Base-by-base conservation (phyloP, 2,329 filamentous ascomycete genomes). In the Tricladium varicosporioides region DNA sequence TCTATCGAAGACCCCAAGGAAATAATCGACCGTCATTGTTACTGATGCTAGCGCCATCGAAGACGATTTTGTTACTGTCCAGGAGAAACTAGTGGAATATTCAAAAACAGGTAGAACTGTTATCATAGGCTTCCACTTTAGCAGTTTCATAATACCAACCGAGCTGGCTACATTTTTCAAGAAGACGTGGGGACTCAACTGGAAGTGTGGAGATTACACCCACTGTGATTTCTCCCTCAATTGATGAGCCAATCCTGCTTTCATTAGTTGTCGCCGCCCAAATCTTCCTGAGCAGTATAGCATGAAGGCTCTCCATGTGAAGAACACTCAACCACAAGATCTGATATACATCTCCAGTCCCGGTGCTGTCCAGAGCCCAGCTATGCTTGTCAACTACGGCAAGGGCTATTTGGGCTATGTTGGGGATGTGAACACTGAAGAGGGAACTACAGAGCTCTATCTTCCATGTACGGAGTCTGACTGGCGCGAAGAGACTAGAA, bases 381-480 rank as follows among this genome's bases (percentile, higher is more conserved):
- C 48, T 42, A n/a, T 51, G 16, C 18, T 51, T 14, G 48, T 32
- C 11, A 40, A 45, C 33, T 18, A 22, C 22, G 31, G 53, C 7
- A 3, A 27, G n/a, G 19, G 46, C 14, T 51, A 44, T 44, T 13
- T 55, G 8, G 53, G 53, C 15, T 55, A 22, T 16, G 33, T 55
- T 15, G 53, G 53, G 10, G 53, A 55, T 46, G 22, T 51, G 9
- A 40, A 46, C 5, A 13, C 31, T 7, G 27, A 45, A 45, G 10
- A 1, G 19, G 47, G 47, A 8, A 40, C 47, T n/a, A 44, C 22
- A 2, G 18, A 33, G 22, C 19, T 51, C 11, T 13, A 50, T 14
- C 33, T 50, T n/a, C 16, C 1, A 55, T 55, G 53, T 55, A 47
- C 36, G 47, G 46, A 27, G 1, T 54, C n/a, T n/a, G n/a, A n/a